Conservation (phyloP, 163 green algal species). For the Scenedesmus sp. region DNA sequence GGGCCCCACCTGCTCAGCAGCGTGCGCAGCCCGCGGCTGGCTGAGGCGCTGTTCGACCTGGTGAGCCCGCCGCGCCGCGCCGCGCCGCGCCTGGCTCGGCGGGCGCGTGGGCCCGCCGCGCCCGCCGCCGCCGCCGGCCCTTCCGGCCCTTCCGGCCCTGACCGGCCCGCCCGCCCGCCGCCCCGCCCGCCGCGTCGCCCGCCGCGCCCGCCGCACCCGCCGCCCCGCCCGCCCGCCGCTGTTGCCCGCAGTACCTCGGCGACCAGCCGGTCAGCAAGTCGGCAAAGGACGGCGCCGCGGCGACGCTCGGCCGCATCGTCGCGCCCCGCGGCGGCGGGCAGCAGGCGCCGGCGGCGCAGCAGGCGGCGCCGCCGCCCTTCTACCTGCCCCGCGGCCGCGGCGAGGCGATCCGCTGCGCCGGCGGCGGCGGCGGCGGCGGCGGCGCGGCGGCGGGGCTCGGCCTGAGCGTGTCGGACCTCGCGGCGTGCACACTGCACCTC, state of each 20-base stretch:
- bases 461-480: slow-evolving; percentile 24
- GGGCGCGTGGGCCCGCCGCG: no score
- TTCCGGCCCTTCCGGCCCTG: no score
- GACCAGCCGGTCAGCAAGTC: slow-evolving; percentile 52
- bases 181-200: slow-evolving; percentile 42
- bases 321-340: background rate
- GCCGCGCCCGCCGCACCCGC: slow-evolving; percentile 46
- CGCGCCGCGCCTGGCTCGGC: no score
- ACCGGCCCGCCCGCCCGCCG: slow-evolving; percentile 6
- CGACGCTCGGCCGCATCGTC: slow-evolving; percentile 3
- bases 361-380: background rate
- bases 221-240: slow-evolving; percentile 59
- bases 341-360: background rate
- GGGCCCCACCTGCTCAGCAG: no score
- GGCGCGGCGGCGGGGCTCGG: background rate
- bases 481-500: slow-evolving; percentile 36
- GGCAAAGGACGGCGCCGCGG: slow-evolving; percentile 46
- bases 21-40: slow-evolving; percentile 43
- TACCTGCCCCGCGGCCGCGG: slow-evolving; percentile 5
- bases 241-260: no score
- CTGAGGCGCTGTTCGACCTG: slow-evolving; percentile 68
- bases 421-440: background rate
- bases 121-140: no score
- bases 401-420: slow-evolving; percentile 18
- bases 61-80: background rate